phyloP scores from a whole-genome alignment of 2,329 filamentous ascomycete species.

The Apiospora hydei region DNA sequence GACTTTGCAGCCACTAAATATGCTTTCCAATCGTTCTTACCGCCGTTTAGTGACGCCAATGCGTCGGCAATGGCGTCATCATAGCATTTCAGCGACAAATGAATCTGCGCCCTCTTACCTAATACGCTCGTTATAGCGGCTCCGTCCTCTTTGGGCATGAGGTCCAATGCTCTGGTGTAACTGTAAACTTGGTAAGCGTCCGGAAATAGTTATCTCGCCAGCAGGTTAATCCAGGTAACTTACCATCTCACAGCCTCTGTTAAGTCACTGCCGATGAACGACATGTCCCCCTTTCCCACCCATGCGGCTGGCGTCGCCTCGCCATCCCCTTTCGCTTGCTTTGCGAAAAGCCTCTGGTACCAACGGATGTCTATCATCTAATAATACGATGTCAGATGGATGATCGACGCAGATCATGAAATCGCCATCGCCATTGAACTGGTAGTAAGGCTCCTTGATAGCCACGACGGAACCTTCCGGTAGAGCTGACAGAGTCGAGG shows the following conservation, averaged over 20 bases:
- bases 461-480: slow-evolving; percentile 43
- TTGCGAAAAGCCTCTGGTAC: neutral
- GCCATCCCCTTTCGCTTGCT: slow-evolving; percentile 25
- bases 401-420: slow-evolving; percentile 41
- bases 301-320: neutral
- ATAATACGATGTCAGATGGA: slow-evolving; percentile 20
- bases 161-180: slow-evolving; percentile 45
- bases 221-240: slow-evolving; percentile 16
- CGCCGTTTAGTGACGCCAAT: slow-evolving; percentile 26
- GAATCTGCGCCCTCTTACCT: slow-evolving; percentile 21
- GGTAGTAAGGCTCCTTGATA: slow-evolving; percentile 48
- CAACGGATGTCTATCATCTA: slow-evolving; percentile 9
- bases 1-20: slow-evolving; percentile 45
- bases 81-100: slow-evolving; percentile 13
- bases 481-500: slow-evolving; percentile 41
- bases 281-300: slow-evolving; percentile 27
- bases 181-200: slow-evolving; percentile 29
- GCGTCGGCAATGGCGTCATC: slow-evolving; percentile 15
- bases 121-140: slow-evolving; percentile 34
- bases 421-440: slow-evolving; percentile 40
- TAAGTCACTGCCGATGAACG: slow-evolving; percentile 32
- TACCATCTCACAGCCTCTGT: slow-evolving; percentile 44
- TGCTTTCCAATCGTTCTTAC: slow-evolving; percentile 41
- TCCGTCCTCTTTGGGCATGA: slow-evolving; percentile 29
- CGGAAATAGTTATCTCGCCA: too few species aligned